phyloP scores from a whole-genome alignment of 2,329 filamentous ascomycete genomes.

The Cadophora malorum region DNA sequence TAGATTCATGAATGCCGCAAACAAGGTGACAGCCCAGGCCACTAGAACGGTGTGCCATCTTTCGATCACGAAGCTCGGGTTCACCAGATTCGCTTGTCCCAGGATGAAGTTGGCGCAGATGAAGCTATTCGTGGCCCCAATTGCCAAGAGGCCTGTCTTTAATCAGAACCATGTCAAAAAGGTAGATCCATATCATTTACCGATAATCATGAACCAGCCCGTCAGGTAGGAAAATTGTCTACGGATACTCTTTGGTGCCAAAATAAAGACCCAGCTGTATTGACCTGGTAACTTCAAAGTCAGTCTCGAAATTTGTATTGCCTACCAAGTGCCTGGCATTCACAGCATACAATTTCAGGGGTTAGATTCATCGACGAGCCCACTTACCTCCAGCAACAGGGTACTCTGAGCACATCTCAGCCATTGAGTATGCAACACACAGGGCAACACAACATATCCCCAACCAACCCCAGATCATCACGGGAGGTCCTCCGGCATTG shows the following conservation, averaged over 20 bases:
- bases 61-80: constrained; percentile 57
- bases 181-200: constrained; percentile 38
- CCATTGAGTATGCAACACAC: constrained; percentile 62
- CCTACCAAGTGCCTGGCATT: background rate
- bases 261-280: constrained; percentile 63
- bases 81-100: constrained; percentile 58
- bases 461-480: constrained; percentile 65
- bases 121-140: constrained; percentile 61
- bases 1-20: constrained; percentile 55
- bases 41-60: constrained; percentile 63
- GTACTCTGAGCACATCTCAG: constrained; percentile 63
- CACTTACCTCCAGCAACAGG: constrained; percentile 54
- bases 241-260: constrained; percentile 55
- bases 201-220: constrained; percentile 57
- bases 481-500: constrained; percentile 60
- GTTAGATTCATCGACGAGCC: background rate
- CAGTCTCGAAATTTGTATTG: background rate
- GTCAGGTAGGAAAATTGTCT: constrained; percentile 53
- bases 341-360: background rate
- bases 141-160: constrained; percentile 48
- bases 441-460: constrained; percentile 58
- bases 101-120: constrained; percentile 62
- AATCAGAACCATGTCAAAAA: background rate
- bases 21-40: constrained; percentile 54
- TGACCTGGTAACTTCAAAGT: constrained; percentile 48